Conservation (phyloP, 1,284 basidiomycete species). For the Fomitopsis palustris region DNA sequence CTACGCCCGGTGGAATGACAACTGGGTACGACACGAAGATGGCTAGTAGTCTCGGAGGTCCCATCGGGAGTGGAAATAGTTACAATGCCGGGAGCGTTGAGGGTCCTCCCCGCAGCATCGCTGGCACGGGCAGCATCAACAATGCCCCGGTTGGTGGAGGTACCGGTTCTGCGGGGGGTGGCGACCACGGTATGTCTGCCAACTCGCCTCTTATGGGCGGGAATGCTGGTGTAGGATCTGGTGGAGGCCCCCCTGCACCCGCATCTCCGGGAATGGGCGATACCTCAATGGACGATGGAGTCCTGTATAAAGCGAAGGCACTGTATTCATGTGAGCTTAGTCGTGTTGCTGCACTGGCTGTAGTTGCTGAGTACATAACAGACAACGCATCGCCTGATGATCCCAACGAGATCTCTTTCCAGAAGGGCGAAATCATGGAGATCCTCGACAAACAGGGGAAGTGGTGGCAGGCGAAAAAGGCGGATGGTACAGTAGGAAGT, state of each 20-base stretch:
- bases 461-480: conserved; percentile 93
- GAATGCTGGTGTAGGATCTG: conserved; percentile 51
- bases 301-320: conserved; percentile 75
- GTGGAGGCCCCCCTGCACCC: conserved; percentile 26
- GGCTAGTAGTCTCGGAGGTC: conserved; percentile 40
- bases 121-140: conserved; percentile 36
- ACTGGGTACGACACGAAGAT: conserved; percentile 60
- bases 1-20: conserved; percentile 39
- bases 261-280: conserved; percentile 19
- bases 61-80: conserved; percentile 61
- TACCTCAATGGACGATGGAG: conserved; percentile 13
- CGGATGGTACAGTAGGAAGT: conserved; percentile 83
- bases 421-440: conserved; percentile 91
- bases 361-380: conserved; percentile 25
- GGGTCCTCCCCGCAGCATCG: conserved; percentile 38
- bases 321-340: conserved; percentile 75
- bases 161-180: conserved; percentile 43
- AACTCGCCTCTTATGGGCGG: conserved; percentile 62
- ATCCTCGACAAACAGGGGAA: conserved; percentile 93
- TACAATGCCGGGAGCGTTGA: conserved; percentile 44
- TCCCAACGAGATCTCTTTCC: conserved; percentile 94
- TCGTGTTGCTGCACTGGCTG: not conserved
- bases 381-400: conserved; percentile 93
- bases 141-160: conserved; percentile 36
- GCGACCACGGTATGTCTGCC: conserved; percentile 43